Percentiles rank a stretch among this genome's conserved stretches.
Evolutionary conservation across 179 eudicot genomes (phyloP).

Genomic region (Pouteria campechiana): DNA sequence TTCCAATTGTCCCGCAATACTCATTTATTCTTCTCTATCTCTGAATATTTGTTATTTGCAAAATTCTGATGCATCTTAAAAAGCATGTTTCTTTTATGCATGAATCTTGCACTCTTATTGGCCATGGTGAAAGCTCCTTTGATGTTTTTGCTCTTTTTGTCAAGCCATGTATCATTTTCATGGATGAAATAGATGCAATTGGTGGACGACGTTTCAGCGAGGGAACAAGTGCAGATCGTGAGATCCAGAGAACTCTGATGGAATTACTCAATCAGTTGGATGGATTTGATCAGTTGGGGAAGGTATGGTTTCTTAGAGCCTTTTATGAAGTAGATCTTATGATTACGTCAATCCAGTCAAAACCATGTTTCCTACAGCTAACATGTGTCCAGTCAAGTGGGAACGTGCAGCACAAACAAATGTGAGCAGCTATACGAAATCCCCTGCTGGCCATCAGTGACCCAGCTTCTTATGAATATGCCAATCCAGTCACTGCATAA

Average conservation of each 20-base stretch:
- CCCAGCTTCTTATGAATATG: no score
- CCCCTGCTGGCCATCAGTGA: slow-evolving; percentile 2
- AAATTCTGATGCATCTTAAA: neutral
- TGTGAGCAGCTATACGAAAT: neutral
- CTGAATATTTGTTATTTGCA: neutral
- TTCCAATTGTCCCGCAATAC: no score
- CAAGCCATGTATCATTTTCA: slow-evolving; percentile 93
- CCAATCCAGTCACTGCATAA: no score
- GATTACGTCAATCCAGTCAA: no score
- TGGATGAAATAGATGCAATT: slow-evolving; percentile 97
- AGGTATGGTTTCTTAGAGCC: no score
- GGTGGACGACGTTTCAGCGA: slow-evolving; percentile 97
- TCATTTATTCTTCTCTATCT: no score
- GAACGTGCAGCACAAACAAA: neutral
- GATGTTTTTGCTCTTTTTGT: slow-evolving; percentile 8
- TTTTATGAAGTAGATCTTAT: no score
- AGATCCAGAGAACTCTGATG: slow-evolving; percentile 92
- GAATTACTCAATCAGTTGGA: slow-evolving; percentile 79
- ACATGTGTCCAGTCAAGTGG: neutral
- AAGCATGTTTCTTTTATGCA: no score
- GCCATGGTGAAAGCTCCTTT: neutral
- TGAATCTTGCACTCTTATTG: no score
- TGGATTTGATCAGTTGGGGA: slow-evolving; percentile 88
- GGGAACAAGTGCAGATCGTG: slow-evolving; percentile 98
- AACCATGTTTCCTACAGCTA: neutral